Base-by-base conservation (phyloP, 2,329 filamentous ascomycete genomes). In the Xylariaceae sp. region DNA sequence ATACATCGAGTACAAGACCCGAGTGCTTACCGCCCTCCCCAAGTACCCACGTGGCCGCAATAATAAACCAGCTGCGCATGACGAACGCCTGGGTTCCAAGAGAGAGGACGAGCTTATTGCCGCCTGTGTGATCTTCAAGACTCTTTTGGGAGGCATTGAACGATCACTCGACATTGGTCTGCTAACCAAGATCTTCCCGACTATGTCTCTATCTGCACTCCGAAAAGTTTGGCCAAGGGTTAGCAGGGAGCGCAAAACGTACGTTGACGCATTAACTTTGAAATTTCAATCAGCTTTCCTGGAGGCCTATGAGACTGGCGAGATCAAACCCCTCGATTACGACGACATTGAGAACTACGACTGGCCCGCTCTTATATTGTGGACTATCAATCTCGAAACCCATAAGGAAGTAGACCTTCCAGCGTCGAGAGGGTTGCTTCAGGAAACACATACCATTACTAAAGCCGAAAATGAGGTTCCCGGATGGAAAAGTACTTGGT, bases 211-310 rank as follows among this genome's bases (percentile, higher is more conserved):
- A 11, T 72, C 69, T 22, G 70, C 69, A 11, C 63, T 85, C 29
- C 73, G 72, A 19, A 74, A 72, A 39, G 76, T 77, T 45, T 86
- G 82, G 81, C 65, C 69, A 2, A 64, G 63, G 22, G 62, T 76
- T n/a, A 69, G 68, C 21, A 74, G 75, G 49, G 72, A 76, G 40
- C 72, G 77, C 22, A 71, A 69, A 37, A 68, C 70, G 0, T 74
- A 76, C 39, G 70, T 87, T 27, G 68, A 77, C 4, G 74, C 75
- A 33, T 59, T 86, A 36, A 81, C 79, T 5, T 68, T 73, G 5
- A 76, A 79, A 38, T 88, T 92, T 52, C 82, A 86, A 55, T 70
- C 77, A 14, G 73, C 71, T 6, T 88, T 87, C 54, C 66, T 88
- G 5, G 65, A 72, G 37, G 85, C 85, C 0, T 88, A 89, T 53